Evolutionary conservation across 306 rosid species (phyloP).

Genomic region (Glycine soja): DNA sequence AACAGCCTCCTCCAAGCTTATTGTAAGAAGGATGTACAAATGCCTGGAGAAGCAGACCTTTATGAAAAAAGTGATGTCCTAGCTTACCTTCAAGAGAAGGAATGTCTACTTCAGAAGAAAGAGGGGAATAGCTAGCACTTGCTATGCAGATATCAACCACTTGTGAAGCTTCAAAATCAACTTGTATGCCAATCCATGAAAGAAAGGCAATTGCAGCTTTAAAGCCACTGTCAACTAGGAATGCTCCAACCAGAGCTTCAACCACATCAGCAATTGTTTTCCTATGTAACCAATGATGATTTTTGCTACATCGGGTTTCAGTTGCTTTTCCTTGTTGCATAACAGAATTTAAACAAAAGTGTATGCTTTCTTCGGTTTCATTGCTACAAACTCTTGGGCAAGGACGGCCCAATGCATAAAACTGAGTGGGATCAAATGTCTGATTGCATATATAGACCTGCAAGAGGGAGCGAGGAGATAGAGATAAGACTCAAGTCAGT

Average conservation of each 20-base stretch:
- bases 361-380: conserved; percentile 62
- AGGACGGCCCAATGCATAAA: conserved; percentile 83
- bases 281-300: conserved; percentile 88
- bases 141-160: conserved; percentile 60
- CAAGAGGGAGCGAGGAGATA: conserved; percentile 30
- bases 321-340: conserved; percentile 42
- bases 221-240: conserved; percentile 94
- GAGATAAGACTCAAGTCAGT: not conserved
- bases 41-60: conserved; percentile 89
- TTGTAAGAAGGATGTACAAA: conserved; percentile 91
- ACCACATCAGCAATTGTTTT: conserved; percentile 88
- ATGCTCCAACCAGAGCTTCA: conserved; percentile 96
- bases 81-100: conserved; percentile 67
- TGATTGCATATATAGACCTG: conserved; percentile 91
- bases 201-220: conserved; percentile 87
- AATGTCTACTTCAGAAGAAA: conserved; percentile 61
- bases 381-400: conserved; percentile 67
- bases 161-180: conserved; percentile 73
- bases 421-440: conserved; percentile 74
- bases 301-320: conserved; percentile 70
- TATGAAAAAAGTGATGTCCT: conserved; percentile 71
- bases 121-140: conserved; percentile 69
- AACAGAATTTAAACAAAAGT: conserved; percentile 51
- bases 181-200: conserved; percentile 82
- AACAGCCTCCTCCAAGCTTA: conserved; percentile 92